Base-by-base conservation (phyloP, 495 filamentous ascomycete species). In the Lasiosphaeris hirsuta region DNA sequence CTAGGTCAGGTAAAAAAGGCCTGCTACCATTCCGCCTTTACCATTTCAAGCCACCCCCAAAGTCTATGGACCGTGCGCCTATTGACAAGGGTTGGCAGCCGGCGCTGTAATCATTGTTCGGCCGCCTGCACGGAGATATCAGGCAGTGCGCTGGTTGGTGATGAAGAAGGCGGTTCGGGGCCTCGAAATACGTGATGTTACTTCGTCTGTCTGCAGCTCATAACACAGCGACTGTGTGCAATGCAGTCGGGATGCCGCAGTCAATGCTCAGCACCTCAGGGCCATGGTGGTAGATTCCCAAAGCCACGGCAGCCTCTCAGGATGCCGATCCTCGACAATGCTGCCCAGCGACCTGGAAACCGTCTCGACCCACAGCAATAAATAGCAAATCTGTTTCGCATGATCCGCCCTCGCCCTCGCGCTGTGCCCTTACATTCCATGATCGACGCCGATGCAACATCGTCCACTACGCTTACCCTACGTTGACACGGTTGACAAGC, bases 51-150 rank as follows among this genome's bases (percentile, higher is more conserved):
- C n/a, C n/a, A 18, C 51, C 23, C 11, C 44, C 40, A 40, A 56
- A 34, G 40, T 23, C 39, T 46, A 36, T 33, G 50, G 45, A 54
- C 60, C 59, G 60, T 58, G 60, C 60, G 39, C 60, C 50, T 57
- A 58, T 55, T 19, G 60, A 45, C 60, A 57, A 44, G 58, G 54
- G 44, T 41, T 18, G 42, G 10, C 42, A 44, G 17, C 42, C 42
- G 10, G 19, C 42, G 17, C 18, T 11, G 41, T 15, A n/a, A 51
- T 15, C 19, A 49, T 49, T 49, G 46, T 35, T n/a, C 11, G 23
- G 23, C 23, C 23, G 5, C 23, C 23, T 30, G 23, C 23, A 30
- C 23, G 23, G 2, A 30, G 43, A 46, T 46, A 17, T 46, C 43
- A 30, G 23, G 23, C 23, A 46, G 43, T 23, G 23, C 2, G 23